Evolutionary conservation across 2,329 filamentous ascomycete species (phyloP), one percentile per base, ranked within the genome.

Genomic region (Chrysoporthe puriensis): DNA sequence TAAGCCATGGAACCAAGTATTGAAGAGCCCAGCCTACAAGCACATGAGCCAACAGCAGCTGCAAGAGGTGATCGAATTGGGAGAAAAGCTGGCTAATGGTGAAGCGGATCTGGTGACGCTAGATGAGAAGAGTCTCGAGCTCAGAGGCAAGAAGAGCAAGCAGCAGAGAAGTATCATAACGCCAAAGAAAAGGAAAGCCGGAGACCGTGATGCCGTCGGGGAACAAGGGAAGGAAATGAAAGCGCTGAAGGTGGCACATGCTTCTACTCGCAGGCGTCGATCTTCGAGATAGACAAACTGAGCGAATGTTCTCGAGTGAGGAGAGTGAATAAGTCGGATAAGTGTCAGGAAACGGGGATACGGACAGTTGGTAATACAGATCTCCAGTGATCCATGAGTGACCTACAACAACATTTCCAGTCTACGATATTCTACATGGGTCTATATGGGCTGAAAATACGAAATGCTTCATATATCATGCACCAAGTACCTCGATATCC

Each of bases 1-100:
- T 14, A 36, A 21, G 16, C 66, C 66, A 6, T 68, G 66, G 66
- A 57, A 60, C 5, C 56, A 65, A 42, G 66, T 62, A 7, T n/a
- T 62, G 48, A 65, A 68, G 34, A 68, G 62, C 32, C 62, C 66
- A n/a, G 66, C 66, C 2, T 68, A 68, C 16, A 65, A 58, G 62
- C 13, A 68, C 16, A 68, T 68, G 62, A 65, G 48, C 48, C 40
- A 34, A 21, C 18, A 65, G 21, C 66, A 65, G 14, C 40, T 68
- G 40, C 40, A 58, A 6, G 57, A 59, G 26, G 62, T 62, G 2
- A 68, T 68, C 26, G 43, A 13, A 21, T 34, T 68, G 0, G 66
- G 66, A 26, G 50, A 65, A n/a, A 62, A 62, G 18, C 8, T 68
- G 4, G 63, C 50, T 4, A 62, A 1, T 4, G 62, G 66, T 1